A percentile compares a stretch with the other conserved stretches of the same genome.
Conservation (phyloP, 768 basidiomycete species). For the Serpula lacrymans region DNA sequence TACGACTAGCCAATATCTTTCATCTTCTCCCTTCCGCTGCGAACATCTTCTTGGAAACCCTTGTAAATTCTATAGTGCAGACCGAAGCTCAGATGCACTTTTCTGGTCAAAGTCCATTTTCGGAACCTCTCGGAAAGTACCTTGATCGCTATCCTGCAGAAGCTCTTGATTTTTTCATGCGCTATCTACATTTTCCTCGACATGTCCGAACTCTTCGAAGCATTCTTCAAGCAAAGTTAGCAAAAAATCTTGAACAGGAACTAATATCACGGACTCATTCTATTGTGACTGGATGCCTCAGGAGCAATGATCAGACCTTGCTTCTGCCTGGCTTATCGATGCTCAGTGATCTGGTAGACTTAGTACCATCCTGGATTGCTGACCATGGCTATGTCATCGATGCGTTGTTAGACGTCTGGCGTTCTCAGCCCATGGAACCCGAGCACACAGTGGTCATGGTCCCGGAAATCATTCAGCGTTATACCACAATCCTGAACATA, state of each 20-base stretch:
- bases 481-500: conserved; percentile 67
- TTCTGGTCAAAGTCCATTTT: conserved; percentile 87
- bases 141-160: conserved; percentile 87
- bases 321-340: conserved; percentile 72
- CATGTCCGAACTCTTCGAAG: conserved; percentile 82
- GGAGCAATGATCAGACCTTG: conserved; percentile 44
- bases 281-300: conserved; percentile 51
- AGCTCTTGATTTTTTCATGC: conserved; percentile 81
- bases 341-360: conserved; percentile 68
- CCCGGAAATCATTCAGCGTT: conserved; percentile 54
- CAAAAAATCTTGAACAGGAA: conserved; percentile 71
- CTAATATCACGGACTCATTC: conserved; percentile 54
- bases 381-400: conserved; percentile 67
- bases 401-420: conserved; percentile 73
- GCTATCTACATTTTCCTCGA: conserved; percentile 71
- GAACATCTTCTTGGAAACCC: conserved; percentile 83
- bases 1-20: conserved; percentile 95
- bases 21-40: conserved; percentile 93
- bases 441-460: conserved; percentile 41
- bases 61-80: conserved; percentile 87
- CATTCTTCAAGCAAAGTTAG: conserved; percentile 75
- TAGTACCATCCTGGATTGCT: conserved; percentile 68
- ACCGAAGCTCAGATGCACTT: conserved; percentile 92
- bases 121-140: conserved; percentile 87
- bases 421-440: conserved; percentile 40